Base-by-base conservation (phyloP, 768 basidiomycete genomes). In the Ramaria sp. region DNA sequence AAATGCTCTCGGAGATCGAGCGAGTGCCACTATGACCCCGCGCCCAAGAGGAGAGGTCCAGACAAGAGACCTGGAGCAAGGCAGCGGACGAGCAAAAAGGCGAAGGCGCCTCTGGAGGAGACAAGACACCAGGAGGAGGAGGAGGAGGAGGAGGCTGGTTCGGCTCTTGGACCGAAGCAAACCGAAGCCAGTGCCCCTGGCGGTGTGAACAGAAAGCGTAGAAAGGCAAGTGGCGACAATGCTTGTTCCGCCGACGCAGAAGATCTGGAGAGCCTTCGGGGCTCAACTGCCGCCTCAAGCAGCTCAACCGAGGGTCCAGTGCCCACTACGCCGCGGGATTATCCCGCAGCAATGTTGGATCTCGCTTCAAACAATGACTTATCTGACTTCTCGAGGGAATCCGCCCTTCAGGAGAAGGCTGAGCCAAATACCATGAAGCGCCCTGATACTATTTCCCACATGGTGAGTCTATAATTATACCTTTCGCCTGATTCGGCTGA, bases 51-150 rank as follows among this genome's bases (percentile, higher is more conserved):
- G 43, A 77, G 88, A 38, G 88, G 88, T 1, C 88, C 88, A 2
- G 88, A 89, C 66, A 85, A 78, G 66, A 75, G 71, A 0, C 86
- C 85, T n/a, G 87, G 88, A 20, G 84, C 84, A 37, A 82, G 88
- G 24, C 84, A 87, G 61, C 77, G 87, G 39, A 69, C 72, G 55
- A 59, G 59, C 16, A 49, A 57, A 42, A 61, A 61, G 38, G 54
- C 50, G 39, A 52, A 58, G 30, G 18, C 43, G n/a, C n/a, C n/a
- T n/a, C n/a, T 34, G 38, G 47, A 66, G 74, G 4, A 67, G 73
- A 30, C 54, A 60, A 37, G 76, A 75, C 48, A 57, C 63, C 22
- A 67, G 27, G 28, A 24, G 27, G 24, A n/a, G 45, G 15, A 25
- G 15, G 45, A 71, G 38, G 72, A 70, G 22, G 62, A 50, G 41